These are phyloP conservation scores for Handroanthus guayacan DNA, from an alignment of 257 asterid genomes.

Conservation along the genomic window DNA sequence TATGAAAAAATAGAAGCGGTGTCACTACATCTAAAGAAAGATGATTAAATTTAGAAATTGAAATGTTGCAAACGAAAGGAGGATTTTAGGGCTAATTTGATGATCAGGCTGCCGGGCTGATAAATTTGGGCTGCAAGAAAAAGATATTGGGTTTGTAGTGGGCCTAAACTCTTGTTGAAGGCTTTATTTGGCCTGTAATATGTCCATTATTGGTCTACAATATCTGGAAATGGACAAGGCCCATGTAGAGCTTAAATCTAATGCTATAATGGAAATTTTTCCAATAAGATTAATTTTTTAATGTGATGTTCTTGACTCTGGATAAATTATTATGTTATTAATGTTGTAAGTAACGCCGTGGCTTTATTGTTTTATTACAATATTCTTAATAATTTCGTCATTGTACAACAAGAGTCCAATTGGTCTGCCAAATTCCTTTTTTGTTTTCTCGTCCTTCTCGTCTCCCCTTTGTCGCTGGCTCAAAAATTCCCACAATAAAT, in stretches of 20 bases:
- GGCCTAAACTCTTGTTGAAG: background rate
- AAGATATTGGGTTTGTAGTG: background rate
- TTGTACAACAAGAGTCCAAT: slow-evolving; percentile 34
- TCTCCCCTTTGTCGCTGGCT: slow-evolving; percentile 39
- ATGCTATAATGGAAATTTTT: background rate
- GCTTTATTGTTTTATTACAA: slow-evolving; percentile 12
- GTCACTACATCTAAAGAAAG: no score
- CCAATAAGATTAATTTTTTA: slow-evolving; percentile 1
- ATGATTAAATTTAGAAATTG: no score
- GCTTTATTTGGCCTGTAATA: background rate
- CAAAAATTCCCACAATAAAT: slow-evolving; percentile 32
- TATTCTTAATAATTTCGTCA: background rate
- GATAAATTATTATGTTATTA: background rate
- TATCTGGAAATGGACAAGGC: background rate
- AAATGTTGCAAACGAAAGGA: no score
- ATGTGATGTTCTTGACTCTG: background rate
- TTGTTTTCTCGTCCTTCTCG: slow-evolving; percentile 37
- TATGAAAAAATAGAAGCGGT: no score
- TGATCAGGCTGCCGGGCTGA: background rate
- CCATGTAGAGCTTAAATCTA: background rate
- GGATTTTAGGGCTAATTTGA: no score
- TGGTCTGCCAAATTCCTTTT: slow-evolving; percentile 14
- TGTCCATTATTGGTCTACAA: background rate
- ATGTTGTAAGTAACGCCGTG: slow-evolving; percentile 43
- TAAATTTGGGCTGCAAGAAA: background rate